Base-by-base conservation (phyloP, 1,284 basidiomycete species). In the Bjerkandera adusta region DNA sequence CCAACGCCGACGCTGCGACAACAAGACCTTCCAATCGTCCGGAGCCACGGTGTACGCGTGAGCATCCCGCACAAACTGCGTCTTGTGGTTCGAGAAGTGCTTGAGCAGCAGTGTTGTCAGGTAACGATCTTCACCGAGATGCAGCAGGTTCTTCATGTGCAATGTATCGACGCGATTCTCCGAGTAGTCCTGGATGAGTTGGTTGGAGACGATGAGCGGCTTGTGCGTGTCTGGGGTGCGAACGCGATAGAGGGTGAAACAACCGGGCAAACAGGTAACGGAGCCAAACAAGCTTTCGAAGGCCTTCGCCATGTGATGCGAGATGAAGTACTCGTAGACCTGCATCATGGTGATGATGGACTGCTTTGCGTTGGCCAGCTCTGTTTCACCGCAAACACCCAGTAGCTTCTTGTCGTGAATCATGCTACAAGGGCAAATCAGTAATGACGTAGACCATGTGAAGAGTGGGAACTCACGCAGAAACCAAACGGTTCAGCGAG, bases 281-380 rank as follows among this genome's bases (percentile, higher is more conserved):
- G 93, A 96, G 43, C 95, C 95, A 62, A 99, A 99, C 5, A 99
- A 77, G 58, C 81, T 87, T 69, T 98, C 96, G 69, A 99, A 99
- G 0, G 97, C 94, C 68, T 99, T 99, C 41, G 96, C 89, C 72
- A 99, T 83, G 70, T 99, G 90, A 69, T 97, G 94, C 1, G 91
- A 97, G 58, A 97, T 91, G 72, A 91, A 97, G 76, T 96, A 96
- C 62, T 96, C 93, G 72, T 97, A 97, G n/a, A 96, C 88, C 73
- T 97, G 95, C 81, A 97, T 95, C 96, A 98, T 98, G 10, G 96
- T 98, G 53, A 96, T 90, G 63, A 96, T 79, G 2, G 92, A 95
- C 64, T 94, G 88, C 63, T 93, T 92, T 18, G 92, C 83, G 59
- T 98, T 97, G 21, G 91, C 76, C 41, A 97, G 70, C 57, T 86